phyloP scores from a whole-genome alignment of 352 stramenopile species.

The Pythium folliculosum region DNA sequence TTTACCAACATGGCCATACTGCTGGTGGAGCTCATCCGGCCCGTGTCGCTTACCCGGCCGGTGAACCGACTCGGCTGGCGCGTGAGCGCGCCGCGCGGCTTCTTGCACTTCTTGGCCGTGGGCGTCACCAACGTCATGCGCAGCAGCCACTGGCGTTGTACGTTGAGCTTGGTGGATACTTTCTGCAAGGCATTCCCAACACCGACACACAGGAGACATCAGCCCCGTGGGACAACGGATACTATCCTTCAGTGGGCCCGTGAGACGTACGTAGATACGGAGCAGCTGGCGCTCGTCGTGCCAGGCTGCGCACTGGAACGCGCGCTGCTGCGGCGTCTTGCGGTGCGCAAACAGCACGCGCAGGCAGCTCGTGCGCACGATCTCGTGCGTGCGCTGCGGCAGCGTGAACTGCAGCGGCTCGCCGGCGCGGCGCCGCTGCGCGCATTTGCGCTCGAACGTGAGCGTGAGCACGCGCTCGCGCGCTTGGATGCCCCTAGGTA shows the following conservation, averaged over 20 bases:
- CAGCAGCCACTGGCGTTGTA: constrained; percentile 22
- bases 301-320: constrained; percentile 50
- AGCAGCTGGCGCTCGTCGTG: constrained; percentile 50
- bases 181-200: constrained; percentile 14
- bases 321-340: constrained; percentile 36
- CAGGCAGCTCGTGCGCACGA: constrained; percentile 29
- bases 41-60: no score
- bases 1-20: neutral
- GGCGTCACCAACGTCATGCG: constrained; percentile 1
- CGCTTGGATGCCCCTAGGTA: constrained; percentile 47
- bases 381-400: constrained; percentile 30
- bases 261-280: constrained; percentile 46
- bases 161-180: constrained; percentile 24
- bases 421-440: constrained; percentile 34
- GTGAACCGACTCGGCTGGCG: constrained; percentile 7
- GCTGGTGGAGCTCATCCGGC: neutral
- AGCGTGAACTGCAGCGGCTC: constrained; percentile 47
- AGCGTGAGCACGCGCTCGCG: constrained; percentile 52
- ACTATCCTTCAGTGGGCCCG: no score
- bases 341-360: constrained; percentile 42
- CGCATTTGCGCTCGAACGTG: constrained; percentile 52
- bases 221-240: neutral
- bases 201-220: neutral
- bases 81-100: neutral
- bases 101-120: constrained; percentile 7